Percentiles rank a stretch among this genome's conserved stretches.
Evolutionary conservation across 73 alveolate species (phyloP).

Genomic region (Blepharisma stoltei): DNA sequence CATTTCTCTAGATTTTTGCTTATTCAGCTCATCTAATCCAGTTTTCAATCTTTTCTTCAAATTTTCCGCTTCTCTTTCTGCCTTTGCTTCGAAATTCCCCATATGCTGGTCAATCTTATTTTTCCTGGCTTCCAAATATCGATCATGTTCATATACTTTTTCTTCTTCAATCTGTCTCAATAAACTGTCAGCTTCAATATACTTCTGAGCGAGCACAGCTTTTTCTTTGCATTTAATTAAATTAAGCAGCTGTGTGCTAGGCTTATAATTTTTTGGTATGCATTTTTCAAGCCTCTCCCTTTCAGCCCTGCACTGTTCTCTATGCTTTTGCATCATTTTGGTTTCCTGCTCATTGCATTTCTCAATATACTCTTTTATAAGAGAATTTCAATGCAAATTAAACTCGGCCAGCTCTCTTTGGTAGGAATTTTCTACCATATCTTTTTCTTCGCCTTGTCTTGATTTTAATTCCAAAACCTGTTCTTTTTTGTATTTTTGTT

Average conservation of each 20-base stretch:
- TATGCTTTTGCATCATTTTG: not conserved
- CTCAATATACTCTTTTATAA: not conserved
- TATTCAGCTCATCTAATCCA: not conserved
- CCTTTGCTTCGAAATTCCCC: not conserved
- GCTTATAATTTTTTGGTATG: not conserved
- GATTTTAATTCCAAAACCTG: too few species aligned
- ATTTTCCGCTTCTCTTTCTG: not conserved
- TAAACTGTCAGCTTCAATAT: conserved; percentile 10
- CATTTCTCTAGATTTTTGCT: not conserved
- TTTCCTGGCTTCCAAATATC: conserved; percentile 15
- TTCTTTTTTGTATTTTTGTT: too few species aligned
- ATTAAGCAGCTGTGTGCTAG: conserved; percentile 11
- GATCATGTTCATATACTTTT: not conserved
- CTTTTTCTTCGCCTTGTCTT: too few species aligned
- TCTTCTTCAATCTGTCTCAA: not conserved
- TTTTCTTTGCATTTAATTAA: conserved; percentile 13
- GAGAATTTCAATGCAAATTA: not conserved
- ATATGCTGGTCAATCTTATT: conserved; percentile 7
- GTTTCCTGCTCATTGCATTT: not conserved
- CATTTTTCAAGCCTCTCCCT: not conserved
- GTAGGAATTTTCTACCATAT: not conserved
- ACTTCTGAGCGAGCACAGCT: conserved; percentile 14
- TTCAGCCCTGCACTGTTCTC: not conserved
- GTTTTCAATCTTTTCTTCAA: not conserved
- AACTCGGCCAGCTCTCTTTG: not conserved